Conservation (phyloP, 805 yeast species). For the Komagataella kurtzmanii region DNA sequence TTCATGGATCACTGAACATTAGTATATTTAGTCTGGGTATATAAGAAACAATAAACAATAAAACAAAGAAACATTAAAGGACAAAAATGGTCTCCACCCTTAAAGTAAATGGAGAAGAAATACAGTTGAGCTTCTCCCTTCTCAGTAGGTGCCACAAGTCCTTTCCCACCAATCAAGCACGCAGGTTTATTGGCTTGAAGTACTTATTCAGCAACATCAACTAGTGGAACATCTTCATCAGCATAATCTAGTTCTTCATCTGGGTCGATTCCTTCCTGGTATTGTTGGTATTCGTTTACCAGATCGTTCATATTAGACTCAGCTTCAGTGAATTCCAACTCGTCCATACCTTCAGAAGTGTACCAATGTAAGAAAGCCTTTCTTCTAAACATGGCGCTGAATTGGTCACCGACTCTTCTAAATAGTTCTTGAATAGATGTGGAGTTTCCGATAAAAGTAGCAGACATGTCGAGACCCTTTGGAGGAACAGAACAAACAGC, state of each 20-base stretch:
- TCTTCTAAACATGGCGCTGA: slow-evolving; percentile 84
- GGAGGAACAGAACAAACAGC: slow-evolving; percentile 91
- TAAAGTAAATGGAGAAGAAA: background rate
- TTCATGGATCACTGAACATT: background rate
- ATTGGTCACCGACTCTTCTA: slow-evolving; percentile 81
- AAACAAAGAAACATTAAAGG: background rate
- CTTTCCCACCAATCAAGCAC: background rate
- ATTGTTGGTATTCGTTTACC: slow-evolving; percentile 83
- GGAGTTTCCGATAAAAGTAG: slow-evolving; percentile 87
- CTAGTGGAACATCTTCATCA: slow-evolving; percentile 26
- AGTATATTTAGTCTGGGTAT: background rate
- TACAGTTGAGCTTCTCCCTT: background rate
- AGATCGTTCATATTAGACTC: slow-evolving; percentile 84
- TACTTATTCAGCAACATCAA: background rate
- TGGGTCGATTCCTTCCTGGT: slow-evolving; percentile 70
- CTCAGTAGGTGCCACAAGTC: background rate
- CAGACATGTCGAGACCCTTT: slow-evolving; percentile 73
- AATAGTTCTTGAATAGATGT: slow-evolving; percentile 87
- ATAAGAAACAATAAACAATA: background rate
- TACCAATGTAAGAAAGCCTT: slow-evolving; percentile 96
- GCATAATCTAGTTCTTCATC: slow-evolving; percentile 65
- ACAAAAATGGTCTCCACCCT: background rate
- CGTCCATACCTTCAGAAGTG: slow-evolving; percentile 93
- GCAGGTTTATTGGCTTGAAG: background rate
- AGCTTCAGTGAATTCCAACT: slow-evolving; percentile 87